Evolutionary conservation across 2,329 filamentous ascomycete genomes (phyloP).

Genomic region (Phaeosphaeria sp.): DNA sequence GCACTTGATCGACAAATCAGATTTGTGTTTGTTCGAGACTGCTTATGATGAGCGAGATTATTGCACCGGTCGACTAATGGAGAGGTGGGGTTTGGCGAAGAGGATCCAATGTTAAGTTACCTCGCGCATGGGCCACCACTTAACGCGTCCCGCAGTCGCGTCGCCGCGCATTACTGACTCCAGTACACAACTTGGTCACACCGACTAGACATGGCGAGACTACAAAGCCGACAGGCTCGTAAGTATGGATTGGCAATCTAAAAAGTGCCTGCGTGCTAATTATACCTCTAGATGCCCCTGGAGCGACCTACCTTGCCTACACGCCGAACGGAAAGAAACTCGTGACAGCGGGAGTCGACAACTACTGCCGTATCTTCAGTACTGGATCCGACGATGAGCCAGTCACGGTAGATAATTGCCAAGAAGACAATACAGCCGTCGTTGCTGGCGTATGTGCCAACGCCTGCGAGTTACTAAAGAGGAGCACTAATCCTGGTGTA

Average conservation of each 20-base stretch:
- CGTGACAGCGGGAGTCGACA: conserved; percentile 91
- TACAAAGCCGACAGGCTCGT: conserved; percentile 44
- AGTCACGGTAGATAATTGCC: conserved; percentile 86
- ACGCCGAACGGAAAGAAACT: conserved; percentile 86
- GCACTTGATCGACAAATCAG: too few relatives aligned
- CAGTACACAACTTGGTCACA: background rate
- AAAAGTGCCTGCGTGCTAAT: conserved; percentile 7
- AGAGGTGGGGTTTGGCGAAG: too few relatives aligned
- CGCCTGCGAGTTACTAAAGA: background rate
- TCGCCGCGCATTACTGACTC: conserved; percentile 1
- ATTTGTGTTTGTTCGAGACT: too few relatives aligned
- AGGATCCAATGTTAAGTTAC: background rate
- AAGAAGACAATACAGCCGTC: conserved; percentile 83
- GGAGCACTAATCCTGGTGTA: conserved; percentile 39
- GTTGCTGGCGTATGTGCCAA: conserved; percentile 65
- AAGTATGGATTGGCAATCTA: conserved; percentile 6
- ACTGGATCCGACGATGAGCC: conserved; percentile 93
- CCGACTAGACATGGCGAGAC: conserved; percentile 10
- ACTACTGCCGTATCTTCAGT: conserved; percentile 89
- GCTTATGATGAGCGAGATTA: too few relatives aligned
- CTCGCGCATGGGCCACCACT: background rate
- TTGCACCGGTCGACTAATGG: too few relatives aligned
- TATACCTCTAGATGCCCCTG: conserved; percentile 71
- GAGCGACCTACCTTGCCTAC: conserved; percentile 85
- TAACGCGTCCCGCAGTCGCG: conserved; percentile 6